Evolutionary conservation across 1,139 yeast species (phyloP), one percentile per base, ranked within the genome.

Genomic region (Entelexis sorbosivorans): DNA sequence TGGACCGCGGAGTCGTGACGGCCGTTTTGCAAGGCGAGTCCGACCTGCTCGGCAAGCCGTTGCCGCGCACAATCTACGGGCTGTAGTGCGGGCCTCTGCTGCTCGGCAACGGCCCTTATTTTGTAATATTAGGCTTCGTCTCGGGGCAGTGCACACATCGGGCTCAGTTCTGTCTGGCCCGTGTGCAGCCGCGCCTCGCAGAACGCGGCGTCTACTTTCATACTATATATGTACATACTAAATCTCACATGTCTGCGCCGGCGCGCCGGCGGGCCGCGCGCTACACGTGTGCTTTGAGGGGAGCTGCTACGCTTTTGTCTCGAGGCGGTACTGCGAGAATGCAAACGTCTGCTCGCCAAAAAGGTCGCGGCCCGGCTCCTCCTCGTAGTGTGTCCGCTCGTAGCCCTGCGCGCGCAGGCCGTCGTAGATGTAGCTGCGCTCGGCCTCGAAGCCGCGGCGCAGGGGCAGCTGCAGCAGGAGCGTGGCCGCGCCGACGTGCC

Each of bases 401-500:
- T 66, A 57, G 0, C 71, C 71, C 7, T 69, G 59, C 0, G 66
- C 63, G 0, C 62, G 61, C 49, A 88, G 62, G 28, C 82, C 64
- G 0, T 56, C 53, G 84, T 91, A 85, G 26, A 91, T 66, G 17
- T 60, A 48, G 1, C 69, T 72, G 56, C 97, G 68, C 54, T 85
- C 93, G 3, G 69, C 67, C 49, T 81, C 85, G 61, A 75, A 91
- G 52, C 74, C 75, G 3, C 72, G 71, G 52, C 98, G 69, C 5
- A 85, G 65, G 0, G 97, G 97, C 13, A 91, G 69, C 64, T 88
- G 89, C 4, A 89, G 65, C 31, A 84, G 66, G 0, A 87, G 75
- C 16, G 7, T n/a, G 3, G 38, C 38, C 2, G 57, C 50, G 5
- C 16, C 14, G 0, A 58, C 54, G 9, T 28, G 19, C 16, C 63